Evolutionary conservation across 2,329 filamentous ascomycete genomes (phyloP), one percentile per base, ranked within the genome.

Genomic region (Penicillium griseofulvum): DNA sequence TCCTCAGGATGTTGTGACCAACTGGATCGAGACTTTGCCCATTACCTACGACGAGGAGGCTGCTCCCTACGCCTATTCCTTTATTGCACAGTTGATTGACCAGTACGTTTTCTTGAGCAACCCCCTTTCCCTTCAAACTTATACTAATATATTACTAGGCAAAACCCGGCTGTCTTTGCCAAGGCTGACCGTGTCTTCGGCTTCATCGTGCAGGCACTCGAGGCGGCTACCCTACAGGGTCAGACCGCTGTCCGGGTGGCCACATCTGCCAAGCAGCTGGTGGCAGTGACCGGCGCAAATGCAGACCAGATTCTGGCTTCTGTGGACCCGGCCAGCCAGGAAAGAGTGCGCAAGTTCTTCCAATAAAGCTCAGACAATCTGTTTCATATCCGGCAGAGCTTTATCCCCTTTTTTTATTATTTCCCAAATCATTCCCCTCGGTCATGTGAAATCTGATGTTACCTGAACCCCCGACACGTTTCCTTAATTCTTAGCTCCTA

Each of bases 11-110:
- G 82, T 97, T 26, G 86, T 91, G 39, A 78, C 81, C n/a, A 87
- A 89, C 70, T 99, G 94, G 94, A 78, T 99, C 46, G 87, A 91
- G 62, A 97, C 93, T 0, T 80, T 99, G 34, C 94, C 94, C 0
- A 88, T 99, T 49, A 87, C 87, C 16, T 97, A 96, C 68, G 94
- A 99, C 63, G 94, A 99, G 73, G 94, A 99, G 77, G 94, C 94
- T 4, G 94, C 94, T 19, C 94, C 94, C 14, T 97, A 95, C 73
- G 92, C 92, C 1, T 99, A 99, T 71, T 87, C 87, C 42, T 99
- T 96, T 77, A 80, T 99, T 55, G 87, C 90, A 12, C 88, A 96
- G 71, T 77, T 99, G 60, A 97, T 97, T 71, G 89, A 95, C 64
- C 89, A 95, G 94, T 97, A 85, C 84, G 91, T 87, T 55, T 47